These are phyloP conservation scores for Corynespora cassiicola DNA, from an alignment of 2,329 filamentous ascomycete genomes.

Conservation along the genomic window DNA sequence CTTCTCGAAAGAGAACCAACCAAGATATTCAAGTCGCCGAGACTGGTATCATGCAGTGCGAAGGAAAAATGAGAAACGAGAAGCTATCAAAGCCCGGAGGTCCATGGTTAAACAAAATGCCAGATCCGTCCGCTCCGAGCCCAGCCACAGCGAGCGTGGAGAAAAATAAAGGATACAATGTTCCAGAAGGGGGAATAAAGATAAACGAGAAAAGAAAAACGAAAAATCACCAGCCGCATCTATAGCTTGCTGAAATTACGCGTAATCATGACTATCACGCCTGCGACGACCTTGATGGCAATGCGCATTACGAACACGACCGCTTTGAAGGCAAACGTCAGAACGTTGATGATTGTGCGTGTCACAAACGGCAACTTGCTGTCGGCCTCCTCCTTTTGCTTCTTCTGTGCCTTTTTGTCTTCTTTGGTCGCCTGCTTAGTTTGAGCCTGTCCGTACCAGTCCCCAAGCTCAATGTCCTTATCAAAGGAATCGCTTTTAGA, in stretches of 20 bases:
- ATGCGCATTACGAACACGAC: slow-evolving; percentile 51
- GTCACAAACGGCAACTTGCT: slow-evolving; percentile 47
- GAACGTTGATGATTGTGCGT: slow-evolving; percentile 45
- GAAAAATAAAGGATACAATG: no score
- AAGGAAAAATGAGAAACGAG: no score
- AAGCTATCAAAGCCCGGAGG: no score
- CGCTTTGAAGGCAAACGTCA: slow-evolving; percentile 51
- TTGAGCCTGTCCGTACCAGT: slow-evolving; percentile 44
- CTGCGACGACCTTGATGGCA: slow-evolving; percentile 49
- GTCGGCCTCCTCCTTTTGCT: slow-evolving; percentile 35
- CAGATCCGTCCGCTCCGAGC: no score
- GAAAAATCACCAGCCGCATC: neutral
- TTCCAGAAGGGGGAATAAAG: no score
- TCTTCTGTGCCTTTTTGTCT: slow-evolving; percentile 35
- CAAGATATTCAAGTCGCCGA: no score
- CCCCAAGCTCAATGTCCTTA: slow-evolving; percentile 46
- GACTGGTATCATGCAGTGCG: no score
- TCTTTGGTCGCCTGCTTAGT: slow-evolving; percentile 16
- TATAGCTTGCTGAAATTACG: slow-evolving; percentile 43
- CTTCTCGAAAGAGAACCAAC: no score
- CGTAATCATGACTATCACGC: slow-evolving; percentile 47
- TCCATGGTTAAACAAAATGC: no score
- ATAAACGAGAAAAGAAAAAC: no score
- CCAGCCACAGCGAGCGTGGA: no score
- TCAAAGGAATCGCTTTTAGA: slow-evolving; percentile 28